phyloP scores from a whole-genome alignment of 495 filamentous ascomycete species.

The Aspergillus biplanus region DNA sequence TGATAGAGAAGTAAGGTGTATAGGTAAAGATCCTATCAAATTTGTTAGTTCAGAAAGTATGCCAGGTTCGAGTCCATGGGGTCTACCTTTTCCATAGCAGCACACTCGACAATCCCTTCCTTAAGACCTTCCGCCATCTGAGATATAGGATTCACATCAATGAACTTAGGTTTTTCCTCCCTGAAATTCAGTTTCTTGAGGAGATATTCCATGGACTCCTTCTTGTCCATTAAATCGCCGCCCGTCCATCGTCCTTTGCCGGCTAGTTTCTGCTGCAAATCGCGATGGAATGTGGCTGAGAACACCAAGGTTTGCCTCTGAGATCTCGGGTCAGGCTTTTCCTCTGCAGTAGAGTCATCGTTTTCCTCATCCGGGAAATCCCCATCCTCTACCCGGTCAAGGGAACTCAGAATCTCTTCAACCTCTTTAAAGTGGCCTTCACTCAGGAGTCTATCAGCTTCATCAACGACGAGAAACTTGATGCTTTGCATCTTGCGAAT shows the following conservation, averaged over 20 bases:
- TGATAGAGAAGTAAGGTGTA: slow-evolving; percentile 87
- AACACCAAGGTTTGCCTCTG: slow-evolving; percentile 91
- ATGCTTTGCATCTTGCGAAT: slow-evolving; percentile 68
- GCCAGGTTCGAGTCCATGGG: no score
- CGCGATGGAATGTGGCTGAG: slow-evolving; percentile 92
- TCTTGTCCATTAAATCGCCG: slow-evolving; percentile 65
- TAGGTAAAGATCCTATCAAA: slow-evolving; percentile 78
- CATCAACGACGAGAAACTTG: slow-evolving; percentile 86
- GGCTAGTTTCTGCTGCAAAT: slow-evolving; percentile 84
- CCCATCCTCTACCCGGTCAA: slow-evolving; percentile 61
- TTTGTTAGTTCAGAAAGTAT: neutral
- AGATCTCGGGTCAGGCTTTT: slow-evolving; percentile 25
- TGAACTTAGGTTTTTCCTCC: slow-evolving; percentile 79
- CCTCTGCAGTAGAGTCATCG: slow-evolving; percentile 21
- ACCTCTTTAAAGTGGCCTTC: slow-evolving; percentile 95
- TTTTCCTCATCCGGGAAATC: slow-evolving; percentile 44
- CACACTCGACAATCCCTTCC: slow-evolving; percentile 90
- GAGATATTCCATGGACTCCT: slow-evolving; percentile 89
- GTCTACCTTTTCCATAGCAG: slow-evolving; percentile 83
- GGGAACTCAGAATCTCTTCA: slow-evolving; percentile 75
- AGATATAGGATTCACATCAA: slow-evolving; percentile 84
- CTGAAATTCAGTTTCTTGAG: slow-evolving; percentile 87
- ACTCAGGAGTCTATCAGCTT: slow-evolving; percentile 90
- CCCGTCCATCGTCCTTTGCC: slow-evolving; percentile 63
- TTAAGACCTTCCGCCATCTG: slow-evolving; percentile 87